phyloP scores from a whole-genome alignment of 176 grass and related monocot species.

The Lolium perenne region DNA sequence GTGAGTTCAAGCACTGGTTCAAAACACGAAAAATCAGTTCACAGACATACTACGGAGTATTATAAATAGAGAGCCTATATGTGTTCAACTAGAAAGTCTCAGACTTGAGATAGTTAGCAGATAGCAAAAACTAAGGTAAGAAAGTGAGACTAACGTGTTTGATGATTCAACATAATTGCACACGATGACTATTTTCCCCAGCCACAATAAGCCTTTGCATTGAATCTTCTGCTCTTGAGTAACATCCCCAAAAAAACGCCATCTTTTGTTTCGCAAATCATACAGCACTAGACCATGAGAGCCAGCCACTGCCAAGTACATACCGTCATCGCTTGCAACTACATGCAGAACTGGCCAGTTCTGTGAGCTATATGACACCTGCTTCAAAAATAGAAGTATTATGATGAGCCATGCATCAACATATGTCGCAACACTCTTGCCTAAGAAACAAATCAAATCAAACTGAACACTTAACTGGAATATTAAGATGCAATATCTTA shows the following conservation, averaged over 20 bases:
- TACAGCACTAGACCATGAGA: conserved; percentile 86
- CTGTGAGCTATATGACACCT: conserved; percentile 96
- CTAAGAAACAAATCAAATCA: conserved; percentile 43
- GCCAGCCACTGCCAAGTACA: conserved; percentile 93
- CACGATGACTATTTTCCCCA: conserved; percentile 90
- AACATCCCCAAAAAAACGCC: conserved; percentile 97
- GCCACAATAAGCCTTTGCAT: conserved; percentile 97
- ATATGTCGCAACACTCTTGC: conserved; percentile 16
- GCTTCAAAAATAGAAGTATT: conserved; percentile 37
- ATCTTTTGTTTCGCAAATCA: conserved; percentile 90
- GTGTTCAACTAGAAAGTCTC: neutral
- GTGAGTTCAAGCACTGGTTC: conserved; percentile 34
- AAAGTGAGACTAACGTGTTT: conserved; percentile 64
- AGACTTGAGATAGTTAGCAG: conserved; percentile 9
- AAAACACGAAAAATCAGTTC: conserved; percentile 2
- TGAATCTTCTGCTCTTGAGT: conserved; percentile 99
- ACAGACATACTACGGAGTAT: neutral
- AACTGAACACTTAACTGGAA: conserved; percentile 84
- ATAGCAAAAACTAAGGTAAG: conserved; percentile 27
- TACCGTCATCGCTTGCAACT: conserved; percentile 88
- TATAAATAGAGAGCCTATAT: conserved; percentile 8
- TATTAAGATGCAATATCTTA: conserved; percentile 90
- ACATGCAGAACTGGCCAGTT: conserved; percentile 97
- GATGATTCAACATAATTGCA: conserved; percentile 95
- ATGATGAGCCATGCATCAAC: conserved; percentile 33